Evolutionary conservation across 768 basidiomycete species (phyloP), one percentile per base, ranked within the genome.

Genomic region (Mrakia gelida): DNA sequence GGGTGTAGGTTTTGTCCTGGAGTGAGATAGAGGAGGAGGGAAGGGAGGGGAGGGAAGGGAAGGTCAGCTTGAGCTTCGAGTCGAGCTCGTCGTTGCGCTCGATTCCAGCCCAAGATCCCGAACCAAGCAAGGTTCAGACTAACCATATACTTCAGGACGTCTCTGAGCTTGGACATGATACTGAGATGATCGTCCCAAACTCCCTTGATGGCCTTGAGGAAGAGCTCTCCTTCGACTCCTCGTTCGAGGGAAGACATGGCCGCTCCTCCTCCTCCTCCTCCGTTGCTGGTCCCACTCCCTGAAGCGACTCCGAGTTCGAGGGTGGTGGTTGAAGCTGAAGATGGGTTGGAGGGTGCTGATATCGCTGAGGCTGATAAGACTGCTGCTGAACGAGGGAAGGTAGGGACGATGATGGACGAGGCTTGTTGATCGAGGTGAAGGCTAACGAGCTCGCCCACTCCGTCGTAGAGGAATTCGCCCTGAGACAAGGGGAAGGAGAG

Each of bases 91-190:
- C 15, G 23, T 32, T 15, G 72, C 41, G 49, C 49, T 52, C 16
- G 18, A 52, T 5, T 28, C 59, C 59, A 26, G 10, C 26, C 1
- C 9, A 10, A 45, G 41, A n/a, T 43, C 45, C 45, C 54, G 23
- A 56, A 56, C 54, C 10, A 26, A 10, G 54, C 3, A 32, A 6
- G 9, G 32, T 1, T 4, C 23, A 6, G 56, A 85, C 89, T 76
- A 81, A 97, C 97, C 95, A 99, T 97, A 83, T 99, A 99, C 82
- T 92, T 94, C 80, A 98, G 86, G 61, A 99, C 89, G 84, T 95
- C 94, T 16, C 91, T 89, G 78, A 99, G 84, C 83, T 95, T 93
- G 38, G 88, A 86, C 92, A 98, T 93, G 83, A 91, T 93, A 16
- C 91, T 90, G 7, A 87, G 90, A 84, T 99, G 97, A 83, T 98